Evolutionary conservation across 2,329 filamentous ascomycete genomes (phyloP).

Genomic region (Calonectria naviculata): DNA sequence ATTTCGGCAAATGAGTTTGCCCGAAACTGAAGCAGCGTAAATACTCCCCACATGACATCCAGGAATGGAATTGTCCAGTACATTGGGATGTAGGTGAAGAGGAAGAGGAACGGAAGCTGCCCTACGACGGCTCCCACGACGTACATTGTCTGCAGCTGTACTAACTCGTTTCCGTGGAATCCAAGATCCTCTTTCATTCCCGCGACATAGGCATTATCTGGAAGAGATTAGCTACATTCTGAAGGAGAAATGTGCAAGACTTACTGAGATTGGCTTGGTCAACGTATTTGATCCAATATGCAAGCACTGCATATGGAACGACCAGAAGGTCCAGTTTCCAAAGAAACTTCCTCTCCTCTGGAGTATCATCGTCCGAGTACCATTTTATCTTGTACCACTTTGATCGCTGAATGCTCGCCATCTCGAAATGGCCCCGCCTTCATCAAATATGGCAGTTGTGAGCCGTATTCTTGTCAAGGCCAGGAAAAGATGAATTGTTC

Average conservation of each 20-base stretch:
- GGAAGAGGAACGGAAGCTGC: constrained; percentile 61
- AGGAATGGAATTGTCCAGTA: constrained; percentile 62
- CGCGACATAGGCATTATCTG: constrained; percentile 65
- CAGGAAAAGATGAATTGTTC: background rate
- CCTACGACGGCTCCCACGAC: constrained; percentile 57
- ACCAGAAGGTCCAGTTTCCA: constrained; percentile 18
- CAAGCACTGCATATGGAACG: constrained; percentile 16
- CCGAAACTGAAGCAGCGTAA: constrained; percentile 66
- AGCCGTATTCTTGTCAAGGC: background rate
- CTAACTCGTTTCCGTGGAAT: constrained; percentile 63
- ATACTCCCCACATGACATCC: constrained; percentile 65
- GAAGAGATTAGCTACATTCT: background rate
- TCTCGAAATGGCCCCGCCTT: background rate
- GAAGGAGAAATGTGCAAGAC: background rate
- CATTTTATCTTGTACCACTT: constrained; percentile 22
- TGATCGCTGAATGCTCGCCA: constrained; percentile 16
- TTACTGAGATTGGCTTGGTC: constrained; percentile 19
- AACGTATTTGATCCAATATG: constrained; percentile 21
- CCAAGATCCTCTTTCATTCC: constrained; percentile 63
- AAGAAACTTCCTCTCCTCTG: constrained; percentile 16
- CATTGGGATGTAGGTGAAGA: constrained; percentile 59
- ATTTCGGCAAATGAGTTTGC: constrained; percentile 59
- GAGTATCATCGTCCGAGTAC: constrained; percentile 21
- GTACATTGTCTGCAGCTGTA: constrained; percentile 63
- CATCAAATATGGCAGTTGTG: background rate